Conservation (phyloP, 257 asterid genomes). For the Lycium barbarum region DNA sequence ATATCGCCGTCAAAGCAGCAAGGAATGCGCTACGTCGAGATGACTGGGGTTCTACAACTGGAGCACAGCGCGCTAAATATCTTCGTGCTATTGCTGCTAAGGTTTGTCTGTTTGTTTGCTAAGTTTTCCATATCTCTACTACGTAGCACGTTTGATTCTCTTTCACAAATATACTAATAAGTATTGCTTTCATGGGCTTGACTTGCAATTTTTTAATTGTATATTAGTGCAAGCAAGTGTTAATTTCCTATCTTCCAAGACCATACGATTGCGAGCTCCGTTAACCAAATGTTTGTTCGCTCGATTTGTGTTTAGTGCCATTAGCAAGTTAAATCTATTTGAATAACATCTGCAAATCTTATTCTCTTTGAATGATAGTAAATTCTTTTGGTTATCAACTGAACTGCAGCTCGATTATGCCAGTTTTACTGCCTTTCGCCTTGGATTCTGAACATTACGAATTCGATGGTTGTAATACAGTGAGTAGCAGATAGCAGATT, state of each 20-base stretch:
- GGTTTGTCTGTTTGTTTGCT: conserved; percentile 38
- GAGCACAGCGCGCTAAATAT: conserved; percentile 56
- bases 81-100: conserved; percentile 64
- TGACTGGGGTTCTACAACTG: conserved; percentile 58
- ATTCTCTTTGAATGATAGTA: not conserved
- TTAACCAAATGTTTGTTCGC: not conserved
- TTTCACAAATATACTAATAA: not conserved
- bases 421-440: conserved; percentile 1
- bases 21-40: conserved; percentile 55
- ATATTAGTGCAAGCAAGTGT: not conserved
- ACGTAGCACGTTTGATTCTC: not conserved
- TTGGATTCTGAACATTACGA: not conserved
- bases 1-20: conserved; percentile 64
- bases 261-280: not conserved
- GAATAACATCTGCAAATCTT: not conserved
- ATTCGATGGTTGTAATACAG: not conserved
- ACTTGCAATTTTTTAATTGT: not conserved
- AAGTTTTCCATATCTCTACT: not conserved
- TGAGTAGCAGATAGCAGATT: not conserved
- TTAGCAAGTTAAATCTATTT: not conserved
- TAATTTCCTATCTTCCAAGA: not conserved
- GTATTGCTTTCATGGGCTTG: not conserved
- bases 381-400: not conserved
- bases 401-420: not conserved
- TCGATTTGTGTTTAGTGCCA: not conserved